Conservation (phyloP, 2,329 filamentous ascomycete species). For the Oidium heveae region DNA sequence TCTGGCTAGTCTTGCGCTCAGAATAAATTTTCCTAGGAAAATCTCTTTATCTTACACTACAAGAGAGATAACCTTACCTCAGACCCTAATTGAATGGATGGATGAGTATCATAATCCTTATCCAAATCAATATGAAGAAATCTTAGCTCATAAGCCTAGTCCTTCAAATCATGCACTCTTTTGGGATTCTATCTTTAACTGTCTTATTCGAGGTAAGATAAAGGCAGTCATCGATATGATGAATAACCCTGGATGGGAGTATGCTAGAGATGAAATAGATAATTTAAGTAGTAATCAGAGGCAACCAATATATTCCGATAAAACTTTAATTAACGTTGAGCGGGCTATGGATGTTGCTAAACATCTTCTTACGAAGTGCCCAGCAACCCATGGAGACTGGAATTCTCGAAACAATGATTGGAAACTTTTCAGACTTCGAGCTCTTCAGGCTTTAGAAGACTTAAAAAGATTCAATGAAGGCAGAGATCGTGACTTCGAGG, state of each 20-base stretch:
- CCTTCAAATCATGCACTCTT: constrained; percentile 55
- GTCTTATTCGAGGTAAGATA: constrained; percentile 53
- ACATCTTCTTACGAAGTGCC: constrained; percentile 46
- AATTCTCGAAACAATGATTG: constrained; percentile 61
- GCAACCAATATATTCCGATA: constrained; percentile 32
- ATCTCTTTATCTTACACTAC: constrained; percentile 5
- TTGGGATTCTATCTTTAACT: constrained; percentile 62
- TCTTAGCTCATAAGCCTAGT: constrained; percentile 39
- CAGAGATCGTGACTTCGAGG: constrained; percentile 21
- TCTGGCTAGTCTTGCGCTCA: constrained; percentile 52
- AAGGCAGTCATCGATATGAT: constrained; percentile 40
- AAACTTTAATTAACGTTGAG: constrained; percentile 55
- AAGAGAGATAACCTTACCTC: constrained; percentile 34
- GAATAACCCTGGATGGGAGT: constrained; percentile 50
- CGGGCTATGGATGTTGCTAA: constrained; percentile 43
- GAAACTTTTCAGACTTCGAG: constrained; percentile 57
- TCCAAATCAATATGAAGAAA: constrained; percentile 35
- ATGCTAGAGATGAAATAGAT: constrained; percentile 37
- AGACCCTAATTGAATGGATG: constrained; percentile 64
- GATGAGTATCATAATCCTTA: constrained; percentile 50
- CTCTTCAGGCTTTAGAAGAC: constrained; percentile 40
- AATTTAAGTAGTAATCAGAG: constrained; percentile 37
- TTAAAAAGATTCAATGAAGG: constrained; percentile 62
- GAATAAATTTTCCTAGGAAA: constrained; percentile 43
- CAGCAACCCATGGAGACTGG: constrained; percentile 49